phyloP scores from a whole-genome alignment of 805 yeast species.

The Saturnispora saitoi region DNA sequence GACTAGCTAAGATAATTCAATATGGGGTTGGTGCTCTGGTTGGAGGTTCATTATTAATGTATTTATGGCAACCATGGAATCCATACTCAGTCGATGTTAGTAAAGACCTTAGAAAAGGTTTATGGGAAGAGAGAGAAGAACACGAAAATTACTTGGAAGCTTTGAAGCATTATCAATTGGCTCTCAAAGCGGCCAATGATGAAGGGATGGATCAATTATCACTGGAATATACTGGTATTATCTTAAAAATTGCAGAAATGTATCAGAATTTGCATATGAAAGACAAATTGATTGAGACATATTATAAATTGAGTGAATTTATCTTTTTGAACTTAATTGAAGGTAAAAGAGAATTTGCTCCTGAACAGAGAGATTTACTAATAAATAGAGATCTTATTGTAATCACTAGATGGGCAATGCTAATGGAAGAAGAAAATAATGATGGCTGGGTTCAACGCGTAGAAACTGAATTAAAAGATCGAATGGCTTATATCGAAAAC shows the following conservation, averaged over 20 bases:
- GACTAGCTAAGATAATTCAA: conserved; percentile 13
- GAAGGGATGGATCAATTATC: conserved; percentile 46
- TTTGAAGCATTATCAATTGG: conserved; percentile 62
- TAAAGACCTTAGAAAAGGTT: conserved; percentile 57
- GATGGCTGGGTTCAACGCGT: conserved; percentile 8
- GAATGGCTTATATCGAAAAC: conserved; percentile 23
- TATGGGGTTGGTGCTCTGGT: conserved; percentile 15
- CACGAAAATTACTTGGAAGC: conserved; percentile 60
- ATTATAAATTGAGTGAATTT: conserved; percentile 21
- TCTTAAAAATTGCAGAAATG: conserved; percentile 81
- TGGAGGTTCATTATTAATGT: conserved; percentile 17
- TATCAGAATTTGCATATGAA: conserved; percentile 57
- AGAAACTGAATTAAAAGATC: conserved; percentile 21
- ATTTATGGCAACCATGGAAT: conserved; percentile 30
- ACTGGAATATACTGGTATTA: conserved; percentile 87
- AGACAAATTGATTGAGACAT: conserved; percentile 58
- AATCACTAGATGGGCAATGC: conserved; percentile 20
- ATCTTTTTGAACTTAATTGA: conserved; percentile 23
- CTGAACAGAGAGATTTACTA: conserved; percentile 19
- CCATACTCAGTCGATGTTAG: conserved; percentile 44
- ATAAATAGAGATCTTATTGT: conserved; percentile 26
- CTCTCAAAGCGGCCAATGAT: conserved; percentile 53
- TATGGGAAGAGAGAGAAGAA: conserved; percentile 76
- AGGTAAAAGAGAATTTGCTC: conserved; percentile 14
- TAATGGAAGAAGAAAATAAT: conserved; percentile 12